phyloP scores from a whole-genome alignment of 176 grass and related monocot species.

The Saccharum officinarum region DNA sequence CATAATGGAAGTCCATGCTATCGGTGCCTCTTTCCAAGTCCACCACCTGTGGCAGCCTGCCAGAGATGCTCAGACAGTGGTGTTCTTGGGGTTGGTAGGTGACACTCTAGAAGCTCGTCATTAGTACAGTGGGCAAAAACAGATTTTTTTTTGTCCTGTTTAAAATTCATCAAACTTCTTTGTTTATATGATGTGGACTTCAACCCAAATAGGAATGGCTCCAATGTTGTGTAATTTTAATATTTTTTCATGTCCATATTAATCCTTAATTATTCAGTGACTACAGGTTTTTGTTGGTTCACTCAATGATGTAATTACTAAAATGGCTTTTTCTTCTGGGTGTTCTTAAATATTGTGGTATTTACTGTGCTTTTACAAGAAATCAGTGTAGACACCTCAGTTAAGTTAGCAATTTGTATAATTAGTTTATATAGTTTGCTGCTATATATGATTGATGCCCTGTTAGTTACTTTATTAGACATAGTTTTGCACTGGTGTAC shows the following conservation, averaged over 20 bases:
- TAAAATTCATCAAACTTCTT: neutral
- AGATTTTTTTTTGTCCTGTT: neutral
- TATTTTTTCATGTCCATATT: constrained; percentile 12
- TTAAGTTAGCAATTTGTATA: neutral
- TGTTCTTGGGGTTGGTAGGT: constrained; percentile 93
- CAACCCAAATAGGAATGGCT: neutral
- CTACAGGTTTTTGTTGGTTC: neutral
- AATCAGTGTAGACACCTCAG: constrained; percentile 1
- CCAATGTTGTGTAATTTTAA: neutral
- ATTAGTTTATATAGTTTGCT: neutral
- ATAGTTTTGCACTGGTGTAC: constrained; percentile 18
- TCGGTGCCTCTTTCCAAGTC: constrained; percentile 88
- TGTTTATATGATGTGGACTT: neutral
- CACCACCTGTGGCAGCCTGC: constrained; percentile 79
- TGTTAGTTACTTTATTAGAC: neutral
- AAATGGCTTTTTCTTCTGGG: neutral
- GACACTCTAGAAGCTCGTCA: neutral
- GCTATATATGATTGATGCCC: neutral
- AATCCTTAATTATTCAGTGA: neutral
- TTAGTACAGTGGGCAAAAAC: neutral
- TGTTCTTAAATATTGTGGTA: neutral
- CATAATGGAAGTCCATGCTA: constrained; percentile 96
- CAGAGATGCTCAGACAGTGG: constrained; percentile 94
- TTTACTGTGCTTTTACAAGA: neutral
- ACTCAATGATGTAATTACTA: neutral